A percentile compares a stretch with the other conserved stretches of the same genome.
Conservation (phyloP, 495 filamentous ascomycete genomes). For the Chaetomium fimeti region DNA sequence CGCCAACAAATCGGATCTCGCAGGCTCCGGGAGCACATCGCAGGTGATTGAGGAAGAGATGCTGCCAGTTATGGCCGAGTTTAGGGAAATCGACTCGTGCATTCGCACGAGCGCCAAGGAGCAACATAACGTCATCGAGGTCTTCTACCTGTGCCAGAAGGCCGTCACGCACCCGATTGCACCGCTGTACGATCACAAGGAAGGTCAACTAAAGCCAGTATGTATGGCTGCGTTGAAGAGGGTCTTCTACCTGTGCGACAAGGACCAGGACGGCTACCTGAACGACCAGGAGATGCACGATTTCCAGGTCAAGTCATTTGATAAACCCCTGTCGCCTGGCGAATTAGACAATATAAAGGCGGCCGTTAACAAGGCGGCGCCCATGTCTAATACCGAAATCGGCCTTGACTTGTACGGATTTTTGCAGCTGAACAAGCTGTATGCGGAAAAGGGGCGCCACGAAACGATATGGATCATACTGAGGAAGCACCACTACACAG, state of each 20-base stretch:
- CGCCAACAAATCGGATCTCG: slow-evolving; percentile 92
- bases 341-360: slow-evolving; percentile 88
- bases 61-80: slow-evolving; percentile 97
- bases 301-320: slow-evolving; percentile 89
- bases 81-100: slow-evolving; percentile 97
- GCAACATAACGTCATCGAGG: slow-evolving; percentile 93
- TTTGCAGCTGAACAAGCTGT: slow-evolving; percentile 86
- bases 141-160: slow-evolving; percentile 96
- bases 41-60: slow-evolving; percentile 95
- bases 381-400: slow-evolving; percentile 60
- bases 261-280: slow-evolving; percentile 91
- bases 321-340: slow-evolving; percentile 71
- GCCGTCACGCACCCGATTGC: slow-evolving; percentile 98
- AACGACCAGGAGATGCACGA: slow-evolving; percentile 87
- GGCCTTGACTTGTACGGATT: slow-evolving; percentile 83
- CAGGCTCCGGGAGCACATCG: slow-evolving; percentile 58
- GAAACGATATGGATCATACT: slow-evolving; percentile 97
- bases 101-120: slow-evolving; percentile 94
- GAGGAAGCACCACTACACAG: slow-evolving; percentile 94
- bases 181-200: slow-evolving; percentile 93
- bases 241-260: slow-evolving; percentile 93
- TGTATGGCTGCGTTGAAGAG: slow-evolving; percentile 80
- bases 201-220: slow-evolving; percentile 80
- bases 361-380: slow-evolving; percentile 66
- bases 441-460: slow-evolving; percentile 95